Percentiles rank a stretch among this genome's conserved stretches.
These are phyloP conservation scores for Ophiostoma angusticollis DNA, from an alignment of 2,329 filamentous ascomycete genomes.

Conservation along the genomic window DNA sequence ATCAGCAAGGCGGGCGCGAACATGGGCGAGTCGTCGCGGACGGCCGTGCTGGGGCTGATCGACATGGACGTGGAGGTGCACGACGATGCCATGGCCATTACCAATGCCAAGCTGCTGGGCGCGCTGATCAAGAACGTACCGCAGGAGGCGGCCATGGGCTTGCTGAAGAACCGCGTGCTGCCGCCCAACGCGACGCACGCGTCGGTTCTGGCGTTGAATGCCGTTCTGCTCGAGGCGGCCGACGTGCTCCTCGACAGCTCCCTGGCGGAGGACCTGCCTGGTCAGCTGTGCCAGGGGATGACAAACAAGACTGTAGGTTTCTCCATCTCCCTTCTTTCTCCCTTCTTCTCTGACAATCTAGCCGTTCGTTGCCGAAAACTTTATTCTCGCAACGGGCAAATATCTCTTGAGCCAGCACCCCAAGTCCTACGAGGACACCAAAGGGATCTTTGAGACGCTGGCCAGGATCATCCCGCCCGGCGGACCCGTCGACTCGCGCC, in stretches of 20 bases:
- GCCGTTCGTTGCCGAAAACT: conserved; percentile 79
- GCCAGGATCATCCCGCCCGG: conserved; percentile 65
- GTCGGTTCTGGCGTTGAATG: conserved; percentile 78
- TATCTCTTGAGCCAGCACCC: conserved; percentile 60
- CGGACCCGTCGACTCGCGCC: conserved; percentile 66
- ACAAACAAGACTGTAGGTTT: conserved; percentile 56
- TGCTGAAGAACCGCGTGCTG: conserved; percentile 63
- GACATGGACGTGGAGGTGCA: conserved; percentile 68
- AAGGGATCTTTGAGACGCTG: conserved; percentile 68
- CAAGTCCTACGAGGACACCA: conserved; percentile 63
- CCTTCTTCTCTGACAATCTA: conserved; percentile 21
- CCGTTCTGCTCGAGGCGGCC: conserved; percentile 71
- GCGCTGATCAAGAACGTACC: conserved; percentile 81
- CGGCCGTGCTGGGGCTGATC: conserved; percentile 77
- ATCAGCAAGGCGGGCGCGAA: conserved; percentile 87
- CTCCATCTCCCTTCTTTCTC: conserved; percentile 12
- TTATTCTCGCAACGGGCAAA: conserved; percentile 80
- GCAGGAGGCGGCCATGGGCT: conserved; percentile 47
- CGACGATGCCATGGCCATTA: conserved; percentile 70
- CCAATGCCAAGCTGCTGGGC: conserved; percentile 79
- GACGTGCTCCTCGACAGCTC: conserved; percentile 50
- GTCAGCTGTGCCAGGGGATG: conserved; percentile 71
- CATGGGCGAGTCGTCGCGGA: conserved; percentile 84
- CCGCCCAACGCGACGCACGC: conserved; percentile 61
- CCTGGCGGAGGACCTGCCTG: conserved; percentile 60